A percentile compares a stretch with the other conserved stretches of the same genome.
These are phyloP conservation scores for Yamadazyma buinensis DNA, from an alignment of 1,139 yeast genomes.

Conservation along the genomic window DNA sequence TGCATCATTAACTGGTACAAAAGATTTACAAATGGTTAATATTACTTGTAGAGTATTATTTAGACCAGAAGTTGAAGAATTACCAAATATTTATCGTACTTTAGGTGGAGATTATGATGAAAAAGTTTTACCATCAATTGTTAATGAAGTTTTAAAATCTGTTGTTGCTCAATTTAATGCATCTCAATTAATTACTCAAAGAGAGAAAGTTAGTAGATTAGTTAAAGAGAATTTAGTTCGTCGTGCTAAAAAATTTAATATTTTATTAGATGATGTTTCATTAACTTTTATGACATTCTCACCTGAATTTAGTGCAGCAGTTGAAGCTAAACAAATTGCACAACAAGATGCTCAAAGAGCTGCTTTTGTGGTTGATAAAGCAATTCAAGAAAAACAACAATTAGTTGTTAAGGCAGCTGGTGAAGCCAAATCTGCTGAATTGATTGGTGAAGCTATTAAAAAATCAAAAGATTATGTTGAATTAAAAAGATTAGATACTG, in stretches of 20 bases:
- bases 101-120: slow-evolving; percentile 94
- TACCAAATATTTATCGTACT: slow-evolving; percentile 86
- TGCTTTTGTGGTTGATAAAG: slow-evolving; percentile 93
- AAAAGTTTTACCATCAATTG: slow-evolving; percentile 92
- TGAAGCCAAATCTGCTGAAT: slow-evolving; percentile 97
- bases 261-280: slow-evolving; percentile 90
- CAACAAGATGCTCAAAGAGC: slow-evolving; percentile 99
- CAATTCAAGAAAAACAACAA: slow-evolving; percentile 96
- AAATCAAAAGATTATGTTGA: slow-evolving; percentile 94
- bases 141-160: slow-evolving; percentile 91
- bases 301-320: slow-evolving; percentile 97
- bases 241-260: slow-evolving; percentile 88
- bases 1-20: slow-evolving; percentile 96
- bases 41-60: slow-evolving; percentile 96
- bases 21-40: slow-evolving; percentile 98
- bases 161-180: slow-evolving; percentile 99
- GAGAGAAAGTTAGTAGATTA: slow-evolving; percentile 90
- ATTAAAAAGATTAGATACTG: slow-evolving; percentile 94
- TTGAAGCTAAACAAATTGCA: slow-evolving; percentile 98
- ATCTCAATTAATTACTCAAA: slow-evolving; percentile 93
- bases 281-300: slow-evolving; percentile 94
- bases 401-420: slow-evolving; percentile 96
- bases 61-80: slow-evolving; percentile 73
- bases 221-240: slow-evolving; percentile 88
- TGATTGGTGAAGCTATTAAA: slow-evolving; percentile 98